Evolutionary conservation across 352 stramenopile species (phyloP), one percentile per base, ranked within the genome.

Genomic region (Pythium volutum): DNA sequence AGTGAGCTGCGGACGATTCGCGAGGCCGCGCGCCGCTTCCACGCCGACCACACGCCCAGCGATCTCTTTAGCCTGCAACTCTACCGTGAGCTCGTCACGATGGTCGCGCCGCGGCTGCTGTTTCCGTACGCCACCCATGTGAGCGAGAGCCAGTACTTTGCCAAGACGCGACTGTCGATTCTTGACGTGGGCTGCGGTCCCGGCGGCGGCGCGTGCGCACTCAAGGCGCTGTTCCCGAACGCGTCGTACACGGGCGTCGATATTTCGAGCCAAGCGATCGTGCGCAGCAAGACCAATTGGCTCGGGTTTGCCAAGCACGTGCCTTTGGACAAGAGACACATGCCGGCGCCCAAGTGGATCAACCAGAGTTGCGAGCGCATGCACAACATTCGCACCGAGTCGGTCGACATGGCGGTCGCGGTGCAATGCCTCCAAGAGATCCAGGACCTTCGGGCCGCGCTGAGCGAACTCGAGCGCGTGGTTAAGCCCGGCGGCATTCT

Each of bases 351-450:
- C 25, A 72, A 64, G n/a, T 74, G 87, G 57, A 76, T 84, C 58
- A 75, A 88, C 52, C 75, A 88, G 38, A 84, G 70, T 61, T 88
- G 78, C 52, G 82, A 91, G 65, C 71, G 72, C 39, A 83, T 91
- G 73, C 72, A 70, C 29, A 70, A 73, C 4, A 63, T 88, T 14
- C 66, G 74, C 14, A 73, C 76, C 0, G 55, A 69, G 47, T 91
- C 82, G 11, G 66, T 89, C 10, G 79, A 91, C 49, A 52, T 88
- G 14, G 75, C 72, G 4, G 70, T 75, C 0, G 73, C 59, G 1
- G 82, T 89, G 22, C 82, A 91, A 59, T 78, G 75, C 45, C 72
- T 91, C 11, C 82, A 91, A 48, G 82, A 91, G 31, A 75, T 91
- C 42, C 62, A 75, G 46, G 63, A 84, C 47, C 51, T 88, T 8